Percentiles rank a stretch among this genome's conserved stretches.
phyloP scores from a whole-genome alignment of 2,329 filamentous ascomycete genomes.

The Xylaria sp. region DNA sequence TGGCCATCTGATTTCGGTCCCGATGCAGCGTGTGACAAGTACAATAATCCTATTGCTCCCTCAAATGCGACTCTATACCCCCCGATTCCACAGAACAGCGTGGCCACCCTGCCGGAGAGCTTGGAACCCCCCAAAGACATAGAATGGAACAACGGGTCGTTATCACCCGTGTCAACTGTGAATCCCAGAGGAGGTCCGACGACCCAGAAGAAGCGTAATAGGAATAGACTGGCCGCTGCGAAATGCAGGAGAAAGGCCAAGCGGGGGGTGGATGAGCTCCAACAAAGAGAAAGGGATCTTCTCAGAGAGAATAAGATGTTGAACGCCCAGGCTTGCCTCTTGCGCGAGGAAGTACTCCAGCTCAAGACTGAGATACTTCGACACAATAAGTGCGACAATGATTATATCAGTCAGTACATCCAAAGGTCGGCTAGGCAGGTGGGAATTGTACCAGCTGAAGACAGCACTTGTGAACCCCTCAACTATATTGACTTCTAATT shows the following conservation, averaged over 20 bases:
- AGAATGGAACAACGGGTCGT: neutral
- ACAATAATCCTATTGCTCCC: neutral
- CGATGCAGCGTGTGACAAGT: neutral
- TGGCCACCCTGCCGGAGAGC: neutral
- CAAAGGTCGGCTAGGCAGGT: constrained; percentile 4
- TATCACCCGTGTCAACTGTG: neutral
- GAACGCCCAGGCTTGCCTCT: constrained; percentile 36
- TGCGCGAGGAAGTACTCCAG: constrained; percentile 45
- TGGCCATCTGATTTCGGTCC: constrained; percentile 6
- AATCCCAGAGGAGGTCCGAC: constrained; percentile 2
- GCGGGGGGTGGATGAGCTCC: constrained; percentile 59
- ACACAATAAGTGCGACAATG: constrained; percentile 46
- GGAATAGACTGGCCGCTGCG: constrained; percentile 64
- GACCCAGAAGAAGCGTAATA: constrained; percentile 39
- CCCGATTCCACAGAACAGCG: neutral
- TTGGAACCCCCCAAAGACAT: neutral
- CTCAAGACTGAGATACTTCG: constrained; percentile 48
- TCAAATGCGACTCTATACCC: neutral
- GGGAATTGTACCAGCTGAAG: constrained; percentile 3
- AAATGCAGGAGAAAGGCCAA: constrained; percentile 68
- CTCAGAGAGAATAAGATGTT: constrained; percentile 43
- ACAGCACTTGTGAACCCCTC: neutral
- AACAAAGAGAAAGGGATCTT: constrained; percentile 49
- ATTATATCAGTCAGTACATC: constrained; percentile 42
- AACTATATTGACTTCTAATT: neutral